Conservation (phyloP, 352 stramenopile genomes). For the Globisporangium yorkense region DNA sequence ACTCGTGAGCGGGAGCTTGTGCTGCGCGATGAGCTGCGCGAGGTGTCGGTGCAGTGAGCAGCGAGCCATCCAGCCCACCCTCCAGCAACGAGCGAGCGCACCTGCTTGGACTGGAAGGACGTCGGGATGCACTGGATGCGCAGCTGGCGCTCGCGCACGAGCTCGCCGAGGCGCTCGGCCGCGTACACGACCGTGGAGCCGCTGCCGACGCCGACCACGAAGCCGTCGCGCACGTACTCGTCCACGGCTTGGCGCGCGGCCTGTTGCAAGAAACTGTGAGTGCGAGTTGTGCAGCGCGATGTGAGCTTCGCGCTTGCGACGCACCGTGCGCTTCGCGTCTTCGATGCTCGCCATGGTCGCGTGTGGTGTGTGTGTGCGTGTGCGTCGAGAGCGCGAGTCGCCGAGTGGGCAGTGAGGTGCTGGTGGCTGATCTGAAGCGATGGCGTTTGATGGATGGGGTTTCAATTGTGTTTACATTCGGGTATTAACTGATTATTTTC, state of each 20-base stretch:
- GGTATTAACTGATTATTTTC: no score
- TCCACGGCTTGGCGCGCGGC: slow-evolving; percentile 86
- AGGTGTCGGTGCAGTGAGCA: not conserved
- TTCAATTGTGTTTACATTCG: not conserved
- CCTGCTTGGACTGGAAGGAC: slow-evolving; percentile 95
- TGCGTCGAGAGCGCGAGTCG: not conserved
- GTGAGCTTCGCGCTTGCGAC: not conserved
- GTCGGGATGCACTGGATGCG: slow-evolving; percentile 97
- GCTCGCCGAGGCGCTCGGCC: slow-evolving; percentile 94
- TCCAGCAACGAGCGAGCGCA: slow-evolving; percentile 1
- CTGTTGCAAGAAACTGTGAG: slow-evolving; percentile 15
- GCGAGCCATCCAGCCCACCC: not conserved
- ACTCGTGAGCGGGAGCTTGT: slow-evolving; percentile 75
- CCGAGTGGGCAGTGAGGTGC: not conserved
- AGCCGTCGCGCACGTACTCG: slow-evolving; percentile 91
- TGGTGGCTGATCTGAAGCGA: not conserved
- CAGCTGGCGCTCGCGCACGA: slow-evolving; percentile 88
- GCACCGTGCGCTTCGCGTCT: slow-evolving; percentile 69
- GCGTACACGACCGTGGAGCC: slow-evolving; percentile 98
- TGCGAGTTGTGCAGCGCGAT: not conserved
- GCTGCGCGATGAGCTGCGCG: slow-evolving; percentile 76
- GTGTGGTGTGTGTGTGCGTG: slow-evolving; percentile 14
- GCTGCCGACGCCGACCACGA: slow-evolving; percentile 97
- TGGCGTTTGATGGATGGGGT: not conserved
- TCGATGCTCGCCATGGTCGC: slow-evolving; percentile 30